phyloP scores from a whole-genome alignment of 2,329 filamentous ascomycete species.

The Fragosphaeria purpurea region DNA sequence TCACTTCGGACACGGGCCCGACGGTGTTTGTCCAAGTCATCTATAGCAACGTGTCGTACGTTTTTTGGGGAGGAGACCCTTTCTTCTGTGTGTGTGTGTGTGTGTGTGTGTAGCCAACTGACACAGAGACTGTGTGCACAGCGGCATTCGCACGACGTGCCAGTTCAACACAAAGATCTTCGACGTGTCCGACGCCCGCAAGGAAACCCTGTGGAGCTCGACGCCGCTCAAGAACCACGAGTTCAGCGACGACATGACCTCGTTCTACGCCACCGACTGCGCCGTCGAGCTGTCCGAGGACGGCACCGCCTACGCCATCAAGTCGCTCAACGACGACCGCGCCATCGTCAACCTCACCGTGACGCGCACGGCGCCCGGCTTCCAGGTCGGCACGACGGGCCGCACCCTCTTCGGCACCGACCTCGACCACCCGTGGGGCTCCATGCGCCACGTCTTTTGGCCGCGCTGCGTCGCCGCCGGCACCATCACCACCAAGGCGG shows the following conservation, averaged over 20 bases:
- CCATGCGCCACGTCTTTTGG: conserved; percentile 91
- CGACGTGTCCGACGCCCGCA: conserved; percentile 56
- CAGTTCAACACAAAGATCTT: conserved; percentile 96
- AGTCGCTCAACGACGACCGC: conserved; percentile 72
- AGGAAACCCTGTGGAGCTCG: conserved; percentile 73
- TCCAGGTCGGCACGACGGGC: conserved; percentile 75
- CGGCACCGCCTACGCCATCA: conserved; percentile 74
- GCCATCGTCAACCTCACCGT: conserved; percentile 81
- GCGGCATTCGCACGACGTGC: conserved; percentile 78
- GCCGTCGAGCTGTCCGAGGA: conserved; percentile 80
- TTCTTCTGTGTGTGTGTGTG: too few relatives aligned
- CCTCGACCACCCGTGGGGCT: conserved; percentile 75
- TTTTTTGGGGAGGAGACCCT: background rate
- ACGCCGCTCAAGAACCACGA: conserved; percentile 68
- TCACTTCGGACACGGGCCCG: conserved; percentile 68
- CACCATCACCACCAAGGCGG: conserved; percentile 69
- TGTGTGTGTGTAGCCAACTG: too few relatives aligned
- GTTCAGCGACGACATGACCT: conserved; percentile 74
- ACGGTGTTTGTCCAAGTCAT: conserved; percentile 81
- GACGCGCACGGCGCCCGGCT: conserved; percentile 65
- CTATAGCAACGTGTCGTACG: conserved; percentile 94
- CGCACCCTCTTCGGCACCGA: conserved; percentile 82
- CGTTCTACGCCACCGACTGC: conserved; percentile 78
- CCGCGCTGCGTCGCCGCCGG: conserved; percentile 75
- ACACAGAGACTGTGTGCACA: conserved; percentile 24